Evolutionary conservation across 1,139 yeast species (phyloP), one percentile per base, ranked within the genome.

Genomic region (Pichia sp.): DNA sequence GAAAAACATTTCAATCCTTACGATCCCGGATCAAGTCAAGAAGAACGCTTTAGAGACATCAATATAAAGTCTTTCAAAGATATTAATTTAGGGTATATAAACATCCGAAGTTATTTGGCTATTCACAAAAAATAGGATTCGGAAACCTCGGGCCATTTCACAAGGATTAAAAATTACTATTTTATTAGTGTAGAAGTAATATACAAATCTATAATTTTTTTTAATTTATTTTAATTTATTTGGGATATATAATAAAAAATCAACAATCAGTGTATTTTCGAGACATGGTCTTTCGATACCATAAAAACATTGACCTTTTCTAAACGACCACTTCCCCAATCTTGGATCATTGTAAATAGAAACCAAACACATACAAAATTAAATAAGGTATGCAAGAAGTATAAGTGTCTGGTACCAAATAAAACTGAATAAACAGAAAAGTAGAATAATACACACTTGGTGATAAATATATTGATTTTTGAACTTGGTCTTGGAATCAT

Each of bases 321-420:
- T 17, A 52, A 36, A n/a, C 38, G 42, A 3, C 56, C 55, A 34
- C 44, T 49, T 53, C 61, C 57, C 46, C 53, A 55, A 27, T 59
- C 61, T 28, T 59, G 61, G 20, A 53, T 37, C 8, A 57, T 40
- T 34, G 60, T 42, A 8, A 50, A 36, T 24, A 59, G 41, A 17
- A 61, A 52, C 65, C 67, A 62, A 30, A 58, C 61, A 51, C 66
- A 73, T 45, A 79, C 61, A 22, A 81, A 63, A 58, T 85, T 84
- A 49, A 83, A 73, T 44, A 84, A 64, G 61, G 83, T 85, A 56
- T 84, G 89, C 40, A 85, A 65, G 83, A 87, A 84, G 59, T 75
- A 85, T 5, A 87, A 71, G 58, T 84, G 85, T 48, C 88, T 72
- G 4, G 82, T 72, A 7, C 94, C 93, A 60, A 79, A 84, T 12